Evolutionary conservation across 345 rosid species (phyloP).

Genomic region (Erysimum cheiranthoides): DNA sequence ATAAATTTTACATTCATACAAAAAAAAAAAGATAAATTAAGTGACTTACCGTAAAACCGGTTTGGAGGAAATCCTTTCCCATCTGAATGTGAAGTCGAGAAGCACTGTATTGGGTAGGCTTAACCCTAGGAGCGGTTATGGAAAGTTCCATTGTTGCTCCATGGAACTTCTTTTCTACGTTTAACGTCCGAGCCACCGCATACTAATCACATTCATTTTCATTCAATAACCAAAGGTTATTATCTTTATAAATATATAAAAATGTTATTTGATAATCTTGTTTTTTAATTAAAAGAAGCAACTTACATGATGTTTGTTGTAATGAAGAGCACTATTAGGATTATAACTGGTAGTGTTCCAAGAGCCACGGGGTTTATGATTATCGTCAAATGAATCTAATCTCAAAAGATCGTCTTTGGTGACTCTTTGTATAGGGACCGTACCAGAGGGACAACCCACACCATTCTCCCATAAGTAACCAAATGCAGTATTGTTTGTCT

Average conservation of each 20-base stretch:
- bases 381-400: neutral
- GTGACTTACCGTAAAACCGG: slow-evolving; percentile 10
- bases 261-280: neutral
- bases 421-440: slow-evolving; percentile 37
- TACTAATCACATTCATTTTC: slow-evolving; percentile 7
- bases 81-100: slow-evolving; percentile 31
- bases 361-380: slow-evolving; percentile 24
- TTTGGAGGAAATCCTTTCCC: slow-evolving; percentile 25
- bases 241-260: neutral
- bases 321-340: neutral
- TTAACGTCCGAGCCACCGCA: slow-evolving; percentile 32
- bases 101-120: slow-evolving; percentile 26
- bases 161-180: neutral
- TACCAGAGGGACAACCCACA: slow-evolving; percentile 41
- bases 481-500: slow-evolving; percentile 21
- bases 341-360: neutral
- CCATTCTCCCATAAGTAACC: slow-evolving; percentile 46
- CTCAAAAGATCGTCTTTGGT: slow-evolving; percentile 27
- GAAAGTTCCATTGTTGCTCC: slow-evolving; percentile 39
- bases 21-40: too few species aligned
- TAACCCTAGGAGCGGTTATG: slow-evolving; percentile 24
- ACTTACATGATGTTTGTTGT: slow-evolving; percentile 33
- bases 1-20: too few species aligned
- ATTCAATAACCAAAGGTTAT: too few species aligned
- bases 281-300: neutral